These are phyloP conservation scores for Coniochaeta pulveracea DNA, from an alignment of 2,329 filamentous ascomycete species.

Conservation along the genomic window DNA sequence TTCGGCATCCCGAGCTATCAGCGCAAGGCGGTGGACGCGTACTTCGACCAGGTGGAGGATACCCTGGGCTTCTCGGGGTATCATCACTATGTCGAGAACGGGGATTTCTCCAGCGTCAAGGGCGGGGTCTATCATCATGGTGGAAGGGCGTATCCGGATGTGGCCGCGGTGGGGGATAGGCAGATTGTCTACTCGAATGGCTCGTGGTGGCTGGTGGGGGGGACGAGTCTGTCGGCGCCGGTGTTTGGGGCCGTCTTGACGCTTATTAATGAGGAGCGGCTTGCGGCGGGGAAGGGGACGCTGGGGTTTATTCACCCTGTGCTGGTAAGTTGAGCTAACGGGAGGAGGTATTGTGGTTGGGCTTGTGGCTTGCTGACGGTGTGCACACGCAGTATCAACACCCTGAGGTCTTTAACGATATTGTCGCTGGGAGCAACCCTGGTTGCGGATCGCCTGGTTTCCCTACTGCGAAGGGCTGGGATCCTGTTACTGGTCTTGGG, in stretches of 20 bases:
- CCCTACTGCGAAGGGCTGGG: constrained; percentile 3
- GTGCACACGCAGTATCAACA: constrained; percentile 2
- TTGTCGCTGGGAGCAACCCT: constrained; percentile 1
- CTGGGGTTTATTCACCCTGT: constrained; percentile 24
- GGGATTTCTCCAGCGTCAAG: constrained; percentile 9
- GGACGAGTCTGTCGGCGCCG: constrained; percentile 45
- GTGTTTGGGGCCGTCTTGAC: constrained; percentile 46
- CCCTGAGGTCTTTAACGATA: constrained; percentile 2
- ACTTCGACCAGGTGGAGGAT: constrained; percentile 18
- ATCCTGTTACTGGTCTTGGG: constrained; percentile 2
- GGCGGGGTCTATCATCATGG: constrained; percentile 12
- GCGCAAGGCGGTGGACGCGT: constrained; percentile 23
- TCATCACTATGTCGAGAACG: constrained; percentile 7
- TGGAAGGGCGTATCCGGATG: constrained; percentile 16
- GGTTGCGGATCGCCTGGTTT: constrained; percentile 2
- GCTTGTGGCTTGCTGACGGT: background rate
- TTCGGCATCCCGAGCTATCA: constrained; percentile 32
- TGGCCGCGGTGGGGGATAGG: constrained; percentile 15
- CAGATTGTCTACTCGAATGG: constrained; percentile 15
- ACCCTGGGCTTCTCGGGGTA: constrained; percentile 13
- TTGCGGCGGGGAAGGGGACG: constrained; percentile 31
- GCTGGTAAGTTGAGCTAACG: constrained; percentile 6
- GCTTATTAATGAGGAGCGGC: constrained; percentile 50
- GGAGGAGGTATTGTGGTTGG: background rate
- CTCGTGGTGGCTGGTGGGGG: constrained; percentile 25